Percentiles rank a stretch among this genome's conserved stretches.
Evolutionary conservation across 768 basidiomycete genomes (phyloP).

Genomic region (Lentinula boryana): DNA sequence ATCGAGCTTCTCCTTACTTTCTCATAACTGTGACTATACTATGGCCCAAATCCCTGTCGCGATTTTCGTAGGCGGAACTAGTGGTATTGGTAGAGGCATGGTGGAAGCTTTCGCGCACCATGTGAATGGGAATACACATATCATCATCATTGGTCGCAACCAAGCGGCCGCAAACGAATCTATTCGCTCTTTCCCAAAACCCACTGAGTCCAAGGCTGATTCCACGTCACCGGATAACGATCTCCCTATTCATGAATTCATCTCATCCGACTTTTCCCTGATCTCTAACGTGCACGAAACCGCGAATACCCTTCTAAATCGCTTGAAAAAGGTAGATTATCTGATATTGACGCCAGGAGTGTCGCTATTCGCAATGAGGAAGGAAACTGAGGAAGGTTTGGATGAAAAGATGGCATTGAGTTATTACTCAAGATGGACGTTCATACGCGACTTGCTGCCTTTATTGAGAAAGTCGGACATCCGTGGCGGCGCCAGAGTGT

Average conservation of each 20-base stretch:
- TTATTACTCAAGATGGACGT: slow-evolving; percentile 29
- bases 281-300: slow-evolving; percentile 26
- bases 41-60: slow-evolving; percentile 10
- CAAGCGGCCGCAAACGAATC: slow-evolving; percentile 23
- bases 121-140: slow-evolving; percentile 32
- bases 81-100: slow-evolving; percentile 27
- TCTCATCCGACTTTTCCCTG: slow-evolving; percentile 28
- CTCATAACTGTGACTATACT: neutral
- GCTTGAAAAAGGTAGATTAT: slow-evolving; percentile 27
- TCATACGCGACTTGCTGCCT: slow-evolving; percentile 25
- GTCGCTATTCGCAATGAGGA: slow-evolving; percentile 17
- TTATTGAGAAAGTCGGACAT: slow-evolving; percentile 16
- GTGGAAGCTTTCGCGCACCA: slow-evolving; percentile 28
- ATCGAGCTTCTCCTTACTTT: neutral
- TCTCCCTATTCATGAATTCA: slow-evolving; percentile 24
- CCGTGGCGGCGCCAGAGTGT: slow-evolving; percentile 21
- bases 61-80: slow-evolving; percentile 20
- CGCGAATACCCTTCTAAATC: slow-evolving; percentile 18
- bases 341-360: slow-evolving; percentile 24
- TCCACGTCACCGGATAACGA: slow-evolving; percentile 2
- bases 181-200: slow-evolving; percentile 24
- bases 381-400: slow-evolving; percentile 27
- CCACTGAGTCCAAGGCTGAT: neutral
- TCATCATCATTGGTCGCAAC: slow-evolving; percentile 34
- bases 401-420: slow-evolving; percentile 25